Evolutionary conservation across 2,329 filamentous ascomycete genomes (phyloP).

Genomic region (Pyrenophora teres): DNA sequence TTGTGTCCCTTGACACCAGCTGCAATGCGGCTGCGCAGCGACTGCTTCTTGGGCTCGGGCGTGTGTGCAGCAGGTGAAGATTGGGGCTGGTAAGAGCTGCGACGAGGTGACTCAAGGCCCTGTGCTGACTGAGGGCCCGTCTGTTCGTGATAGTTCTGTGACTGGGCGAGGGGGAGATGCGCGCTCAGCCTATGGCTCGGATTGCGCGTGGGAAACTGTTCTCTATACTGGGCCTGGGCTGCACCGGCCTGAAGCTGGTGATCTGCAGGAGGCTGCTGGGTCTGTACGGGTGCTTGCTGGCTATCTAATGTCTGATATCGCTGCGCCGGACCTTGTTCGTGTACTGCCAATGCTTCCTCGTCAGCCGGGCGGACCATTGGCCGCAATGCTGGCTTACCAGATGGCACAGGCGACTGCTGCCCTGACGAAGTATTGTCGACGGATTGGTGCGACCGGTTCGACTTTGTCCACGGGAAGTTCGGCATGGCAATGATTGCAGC

Average conservation of each 20-base stretch:
- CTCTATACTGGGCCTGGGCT: conserved; percentile 25
- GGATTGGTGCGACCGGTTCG: conserved; percentile 46
- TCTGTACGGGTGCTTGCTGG: conserved; percentile 26
- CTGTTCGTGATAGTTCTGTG: conserved; percentile 36
- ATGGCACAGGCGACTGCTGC: conserved; percentile 41
- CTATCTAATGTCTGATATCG: conserved; percentile 31
- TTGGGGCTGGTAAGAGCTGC: conserved; percentile 33
- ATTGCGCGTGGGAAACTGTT: conserved; percentile 34
- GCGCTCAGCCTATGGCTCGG: conserved; percentile 41
- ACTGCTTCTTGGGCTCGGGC: conserved; percentile 40
- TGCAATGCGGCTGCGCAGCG: conserved; percentile 41
- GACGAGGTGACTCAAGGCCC: conserved; percentile 30
- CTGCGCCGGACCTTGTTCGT: conserved; percentile 37
- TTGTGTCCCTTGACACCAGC: conserved; percentile 38
- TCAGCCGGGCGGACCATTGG: conserved; percentile 42
- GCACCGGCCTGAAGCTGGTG: conserved; percentile 7
- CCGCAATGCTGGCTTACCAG: conserved; percentile 37
- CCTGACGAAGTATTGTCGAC: conserved; percentile 41
- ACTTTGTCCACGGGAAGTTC: conserved; percentile 46
- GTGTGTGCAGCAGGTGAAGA: conserved; percentile 11
- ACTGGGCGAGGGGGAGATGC: conserved; percentile 33
- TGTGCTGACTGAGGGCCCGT: conserved; percentile 27
- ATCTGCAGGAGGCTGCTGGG: conserved; percentile 21
- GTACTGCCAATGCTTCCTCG: conserved; percentile 41
- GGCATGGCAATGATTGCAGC: conserved; percentile 43